Percentiles rank a stretch among this genome's conserved stretches.
Evolutionary conservation across 179 eudicot genomes (phyloP).

Genomic region (Carnegiea gigantea): DNA sequence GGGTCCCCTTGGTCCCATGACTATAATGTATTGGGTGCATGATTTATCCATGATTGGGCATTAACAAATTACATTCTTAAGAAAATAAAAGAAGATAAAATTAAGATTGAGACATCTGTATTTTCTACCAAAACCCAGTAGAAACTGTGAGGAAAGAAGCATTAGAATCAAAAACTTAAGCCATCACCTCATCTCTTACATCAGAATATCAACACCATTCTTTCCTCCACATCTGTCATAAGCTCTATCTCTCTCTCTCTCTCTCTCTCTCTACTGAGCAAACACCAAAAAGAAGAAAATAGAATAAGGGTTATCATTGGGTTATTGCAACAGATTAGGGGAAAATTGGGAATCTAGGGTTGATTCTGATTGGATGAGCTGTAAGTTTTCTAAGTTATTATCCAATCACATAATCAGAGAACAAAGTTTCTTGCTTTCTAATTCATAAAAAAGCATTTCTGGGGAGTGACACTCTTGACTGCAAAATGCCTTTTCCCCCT

Average conservation of each 20-base stretch:
- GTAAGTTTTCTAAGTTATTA: too few relatives aligned
- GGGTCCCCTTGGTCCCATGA: conserved; percentile 2
- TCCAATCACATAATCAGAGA: too few relatives aligned
- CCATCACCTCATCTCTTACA: neutral
- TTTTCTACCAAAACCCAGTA: conserved; percentile 25
- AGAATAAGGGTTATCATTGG: too few relatives aligned
- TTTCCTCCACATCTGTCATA: conserved; percentile 18
- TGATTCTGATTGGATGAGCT: too few relatives aligned
- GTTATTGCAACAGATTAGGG: too few relatives aligned
- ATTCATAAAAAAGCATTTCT: too few relatives aligned
- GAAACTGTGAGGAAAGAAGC: conserved; percentile 4
- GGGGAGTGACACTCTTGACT: too few relatives aligned
- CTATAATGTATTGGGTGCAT: conserved; percentile 24
- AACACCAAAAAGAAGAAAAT: too few relatives aligned
- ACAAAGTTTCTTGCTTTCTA: too few relatives aligned
- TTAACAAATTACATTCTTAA: neutral
- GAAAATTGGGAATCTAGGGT: too few relatives aligned
- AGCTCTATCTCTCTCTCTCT: neutral
- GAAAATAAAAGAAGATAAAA: neutral
- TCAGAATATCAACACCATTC: conserved; percentile 26
- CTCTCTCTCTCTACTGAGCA: too few relatives aligned
- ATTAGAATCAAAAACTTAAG: conserved; percentile 33
- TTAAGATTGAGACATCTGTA: neutral
- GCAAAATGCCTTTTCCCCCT: too few relatives aligned
- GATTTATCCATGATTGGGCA: conserved; percentile 25